Base-by-base conservation (phyloP, 148 eudicot genomes). In the Chenopodium album region DNA sequence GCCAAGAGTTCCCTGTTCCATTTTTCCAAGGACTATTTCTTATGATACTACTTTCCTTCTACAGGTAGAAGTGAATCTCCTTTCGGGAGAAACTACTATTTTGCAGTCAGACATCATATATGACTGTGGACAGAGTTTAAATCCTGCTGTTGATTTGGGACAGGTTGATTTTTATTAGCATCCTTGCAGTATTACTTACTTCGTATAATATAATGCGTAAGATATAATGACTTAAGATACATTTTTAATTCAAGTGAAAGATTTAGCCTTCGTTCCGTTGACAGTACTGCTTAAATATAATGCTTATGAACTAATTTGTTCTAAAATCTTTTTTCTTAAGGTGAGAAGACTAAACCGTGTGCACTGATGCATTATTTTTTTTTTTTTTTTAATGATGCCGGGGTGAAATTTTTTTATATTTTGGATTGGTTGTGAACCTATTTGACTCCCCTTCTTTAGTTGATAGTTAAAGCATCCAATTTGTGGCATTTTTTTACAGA, bases 121-220 rank as follows among this genome's bases (percentile, higher is more conserved):
- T 76, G 99, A 96, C 79, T 96, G 99, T 62, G 99, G 99, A 47
- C 95, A 92, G 84, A 92, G 97, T 87, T 84, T 96, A 89, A 94
- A 96, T 85, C 99, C 99, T 48, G 99, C 98, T 78, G 95, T 96
- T 78, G 98, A 96, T 78, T 87, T 96, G 86, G 98, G 98, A 89
- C 98, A 95, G 97, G 97, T 93, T 56, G 60, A 76, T 84, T 82
- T 34, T 59, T 71, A 3, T 16, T 60, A 23, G 3, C 46, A 41
- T 14, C 10, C 34, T 78, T 84, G 16, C 29, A 4, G 13, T 65
- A 4, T 44, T 32, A 16, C 60, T 5, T 37, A 9, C 44, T 41
- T 5, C 44, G 44, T 41, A 41, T 6, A 47, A 73, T 11, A 29
- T 60, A 7, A 23, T 32, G 28, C 41, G 50, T 69, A 26, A 22